Evolutionary conservation across 2,329 filamentous ascomycete species (phyloP), one percentile per base, ranked within the genome.

Genomic region (Pleoardoris graminearum): DNA sequence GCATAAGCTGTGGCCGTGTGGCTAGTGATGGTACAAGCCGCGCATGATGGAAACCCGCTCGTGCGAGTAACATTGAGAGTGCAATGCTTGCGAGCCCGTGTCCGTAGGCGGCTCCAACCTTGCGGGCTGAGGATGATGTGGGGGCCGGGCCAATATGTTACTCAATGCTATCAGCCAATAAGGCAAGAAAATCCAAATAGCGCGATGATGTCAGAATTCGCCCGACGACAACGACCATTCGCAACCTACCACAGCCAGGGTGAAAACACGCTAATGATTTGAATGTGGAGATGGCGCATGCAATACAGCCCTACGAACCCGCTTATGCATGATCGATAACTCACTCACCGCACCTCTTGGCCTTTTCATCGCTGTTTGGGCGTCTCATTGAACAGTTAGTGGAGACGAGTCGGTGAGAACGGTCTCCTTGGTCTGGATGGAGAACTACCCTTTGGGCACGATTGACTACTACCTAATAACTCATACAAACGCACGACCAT

Each of bases 391-490:
- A 29, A n/a, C n/a, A n/a, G n/a, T 44, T 37, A 48, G 17, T 25
- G 29, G 22, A 38, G 14, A 47, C 16, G n/a, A 30, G 30, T 21
- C n/a, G 48, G 33, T 50, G 32, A 50, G 47, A 29, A 35, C 27
- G 29, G 38, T 17, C 14, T 41, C 16, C 22, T 37, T 32, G 29
- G 3, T 35, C 21, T 39, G 33, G 32, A 38, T 17, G 32, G 35
- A 56, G 41, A 54, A 54, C 35, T 62, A 49, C 62, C 63, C 50
- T 16, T 48, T 44, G 56, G 58, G 60, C 55, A 42, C 53, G 48
- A 60, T 61, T 57, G 59, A 47, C 48, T 59, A 66, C 69, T 71
- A 70, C 66, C 58, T 69, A 66, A 68, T 65, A 69, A 60, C 65
- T 60, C 51, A 63, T 70, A 70, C 67, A 70, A 65, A 57, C 51